Conservation (phyloP, 768 basidiomycete genomes). For the Plicaturopsis crispa region DNA sequence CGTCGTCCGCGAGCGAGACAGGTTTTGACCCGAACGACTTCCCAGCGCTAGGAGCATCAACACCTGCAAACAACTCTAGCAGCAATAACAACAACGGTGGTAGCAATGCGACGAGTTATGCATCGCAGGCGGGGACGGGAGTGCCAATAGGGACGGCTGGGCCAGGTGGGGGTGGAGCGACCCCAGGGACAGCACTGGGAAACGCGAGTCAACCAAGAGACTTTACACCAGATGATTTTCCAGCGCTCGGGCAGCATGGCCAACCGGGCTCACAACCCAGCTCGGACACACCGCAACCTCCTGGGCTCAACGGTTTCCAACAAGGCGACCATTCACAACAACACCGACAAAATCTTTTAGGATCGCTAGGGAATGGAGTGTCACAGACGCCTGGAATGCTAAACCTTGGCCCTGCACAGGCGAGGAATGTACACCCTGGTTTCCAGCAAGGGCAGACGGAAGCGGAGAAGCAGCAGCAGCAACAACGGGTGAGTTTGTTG, state of each 20-base stretch:
- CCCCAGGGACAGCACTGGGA: constrained; percentile 19
- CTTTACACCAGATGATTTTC: constrained; percentile 87
- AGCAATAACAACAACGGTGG: constrained; percentile 31
- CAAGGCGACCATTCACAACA: constrained; percentile 29
- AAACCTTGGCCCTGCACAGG: constrained; percentile 33
- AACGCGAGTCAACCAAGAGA: constrained; percentile 40
- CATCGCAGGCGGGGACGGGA: constrained; percentile 73
- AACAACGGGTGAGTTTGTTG: constrained; percentile 43
- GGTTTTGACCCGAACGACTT: constrained; percentile 84
- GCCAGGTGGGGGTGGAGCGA: constrained; percentile 22
- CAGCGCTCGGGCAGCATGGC: constrained; percentile 76
- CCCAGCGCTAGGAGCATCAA: constrained; percentile 72
- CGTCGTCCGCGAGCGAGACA: constrained; percentile 64
- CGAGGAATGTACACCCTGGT: constrained; percentile 29
- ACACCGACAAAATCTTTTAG: constrained; percentile 52
- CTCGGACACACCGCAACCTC: constrained; percentile 44
- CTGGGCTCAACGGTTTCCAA: constrained; percentile 69
- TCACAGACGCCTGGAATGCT: constrained; percentile 61
- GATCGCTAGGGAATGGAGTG: constrained; percentile 33
- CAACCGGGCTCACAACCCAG: constrained; percentile 32
- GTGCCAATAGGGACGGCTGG: constrained; percentile 34
- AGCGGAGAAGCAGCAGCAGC: constrained; percentile 45
- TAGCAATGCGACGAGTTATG: constrained; percentile 53
- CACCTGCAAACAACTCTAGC: constrained; percentile 30
- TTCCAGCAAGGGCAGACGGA: constrained; percentile 55